Evolutionary conservation across 129 eudicot species (phyloP).

Genomic region (Lonicera japonica): DNA sequence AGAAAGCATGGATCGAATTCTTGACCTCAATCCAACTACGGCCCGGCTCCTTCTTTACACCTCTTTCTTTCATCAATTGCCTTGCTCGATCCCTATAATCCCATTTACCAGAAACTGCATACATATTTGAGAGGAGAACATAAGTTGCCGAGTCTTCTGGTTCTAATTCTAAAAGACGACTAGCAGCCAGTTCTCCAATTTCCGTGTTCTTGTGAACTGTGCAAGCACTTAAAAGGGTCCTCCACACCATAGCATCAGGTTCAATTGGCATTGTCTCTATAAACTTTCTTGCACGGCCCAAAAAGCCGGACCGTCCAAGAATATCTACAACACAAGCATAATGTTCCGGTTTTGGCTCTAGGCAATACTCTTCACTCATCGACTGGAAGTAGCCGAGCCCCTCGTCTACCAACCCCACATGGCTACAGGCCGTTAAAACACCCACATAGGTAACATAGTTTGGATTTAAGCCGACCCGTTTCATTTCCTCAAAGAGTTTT

Average conservation of each 20-base stretch:
- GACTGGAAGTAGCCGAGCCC: slow-evolving; percentile 78
- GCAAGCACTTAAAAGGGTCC: slow-evolving; percentile 91
- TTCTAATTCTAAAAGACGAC: slow-evolving; percentile 54
- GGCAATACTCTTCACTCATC: slow-evolving; percentile 59
- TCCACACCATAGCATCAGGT: slow-evolving; percentile 95
- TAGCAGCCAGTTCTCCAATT: slow-evolving; percentile 73
- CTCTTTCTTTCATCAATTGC: slow-evolving; percentile 77
- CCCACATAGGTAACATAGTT: slow-evolving; percentile 79
- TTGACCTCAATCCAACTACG: slow-evolving; percentile 94
- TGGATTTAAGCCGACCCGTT: slow-evolving; percentile 38
- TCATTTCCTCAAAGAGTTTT: slow-evolving; percentile 78
- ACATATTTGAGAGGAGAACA: slow-evolving; percentile 85
- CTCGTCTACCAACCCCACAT: slow-evolving; percentile 88
- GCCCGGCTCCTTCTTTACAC: slow-evolving; percentile 91
- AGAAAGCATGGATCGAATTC: slow-evolving; percentile 77
- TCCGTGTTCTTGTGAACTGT: slow-evolving; percentile 69
- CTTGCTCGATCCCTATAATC: slow-evolving; percentile 59
- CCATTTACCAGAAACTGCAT: slow-evolving; percentile 68
- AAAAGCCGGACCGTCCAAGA: slow-evolving; percentile 83
- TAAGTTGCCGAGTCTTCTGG: slow-evolving; percentile 96
- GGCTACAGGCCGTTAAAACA: slow-evolving; percentile 94
- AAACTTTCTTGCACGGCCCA: slow-evolving; percentile 58
- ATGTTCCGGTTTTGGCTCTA: slow-evolving; percentile 74
- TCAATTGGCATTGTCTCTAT: slow-evolving; percentile 68
- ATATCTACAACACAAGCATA: slow-evolving; percentile 92